phyloP scores from a whole-genome alignment of 768 basidiomycete species.

The Mrakia frigida region DNA sequence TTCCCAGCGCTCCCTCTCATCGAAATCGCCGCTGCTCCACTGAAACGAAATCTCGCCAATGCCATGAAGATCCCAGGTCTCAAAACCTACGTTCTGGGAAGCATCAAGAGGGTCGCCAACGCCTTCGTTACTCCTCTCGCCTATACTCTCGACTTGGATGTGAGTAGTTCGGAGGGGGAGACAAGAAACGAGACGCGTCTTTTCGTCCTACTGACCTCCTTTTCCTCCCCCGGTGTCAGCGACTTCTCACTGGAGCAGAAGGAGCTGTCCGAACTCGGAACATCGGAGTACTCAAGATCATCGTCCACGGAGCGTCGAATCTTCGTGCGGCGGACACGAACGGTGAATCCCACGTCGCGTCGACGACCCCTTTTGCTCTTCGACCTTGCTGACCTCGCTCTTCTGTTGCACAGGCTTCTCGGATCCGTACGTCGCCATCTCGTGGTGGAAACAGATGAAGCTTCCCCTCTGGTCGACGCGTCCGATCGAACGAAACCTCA shows the following conservation, averaged over 20 bases:
- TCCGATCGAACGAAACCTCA: slow-evolving; percentile 40
- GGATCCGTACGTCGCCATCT: slow-evolving; percentile 44
- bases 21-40: slow-evolving; percentile 44
- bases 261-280: slow-evolving; percentile 37
- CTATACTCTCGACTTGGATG: slow-evolving; percentile 44
- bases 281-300: slow-evolving; percentile 43
- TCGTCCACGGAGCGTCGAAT: slow-evolving; percentile 39
- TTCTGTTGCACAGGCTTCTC: slow-evolving; percentile 24
- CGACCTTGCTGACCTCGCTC: neutral
- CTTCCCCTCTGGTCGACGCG: slow-evolving; percentile 43
- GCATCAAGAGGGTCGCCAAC: slow-evolving; percentile 41
- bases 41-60: slow-evolving; percentile 38
- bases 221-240: neutral
- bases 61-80: slow-evolving; percentile 44
- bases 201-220: neutral
- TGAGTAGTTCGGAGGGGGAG: slow-evolving; percentile 26
- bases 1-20: slow-evolving; percentile 43
- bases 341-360: slow-evolving; percentile 31
- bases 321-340: slow-evolving; percentile 42
- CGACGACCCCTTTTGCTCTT: neutral
- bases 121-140: slow-evolving; percentile 43
- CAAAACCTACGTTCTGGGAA: slow-evolving; percentile 37
- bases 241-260: slow-evolving; percentile 43
- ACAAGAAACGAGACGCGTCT: neutral
- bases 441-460: slow-evolving; percentile 40